phyloP scores from a whole-genome alignment of 2,329 filamentous ascomycete genomes.

The Penicillium sp. region DNA sequence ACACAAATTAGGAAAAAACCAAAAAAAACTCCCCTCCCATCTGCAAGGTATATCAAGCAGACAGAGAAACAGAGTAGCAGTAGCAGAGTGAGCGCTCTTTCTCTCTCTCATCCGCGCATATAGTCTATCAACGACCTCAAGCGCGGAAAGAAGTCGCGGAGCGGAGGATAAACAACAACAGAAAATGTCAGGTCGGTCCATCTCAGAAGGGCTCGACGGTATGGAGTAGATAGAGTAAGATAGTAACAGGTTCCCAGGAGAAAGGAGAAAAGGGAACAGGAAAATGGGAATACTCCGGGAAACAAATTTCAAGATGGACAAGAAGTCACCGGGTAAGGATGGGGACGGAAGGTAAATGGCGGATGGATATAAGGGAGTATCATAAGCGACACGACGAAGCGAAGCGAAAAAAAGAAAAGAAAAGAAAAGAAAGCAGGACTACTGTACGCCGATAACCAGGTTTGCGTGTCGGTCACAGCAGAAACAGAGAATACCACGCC shows the following conservation, averaged over 20 bases:
- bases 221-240: not conserved
- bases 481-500: conserved; percentile 14
- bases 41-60: conserved; percentile 12
- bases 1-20: conserved; percentile 16
- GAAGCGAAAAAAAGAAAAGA: conserved; percentile 3
- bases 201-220: conserved; percentile 23
- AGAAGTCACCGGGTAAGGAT: conserved; percentile 3
- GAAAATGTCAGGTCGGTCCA: conserved; percentile 15
- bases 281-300: not conserved
- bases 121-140: conserved; percentile 8
- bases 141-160: conserved; percentile 6
- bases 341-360: conserved; percentile 6
- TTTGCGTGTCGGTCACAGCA: conserved; percentile 15
- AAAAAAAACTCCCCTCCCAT: conserved; percentile 10
- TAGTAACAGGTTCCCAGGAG: conserved; percentile 11
- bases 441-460: conserved; percentile 20
- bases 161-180: conserved; percentile 5
- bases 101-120: conserved; percentile 7
- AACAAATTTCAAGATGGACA: conserved; percentile 17
- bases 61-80: not conserved
- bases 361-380: conserved; percentile 26
- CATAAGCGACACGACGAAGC: conserved; percentile 24
- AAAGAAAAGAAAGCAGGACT: conserved; percentile 7
- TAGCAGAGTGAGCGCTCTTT: conserved; percentile 22
- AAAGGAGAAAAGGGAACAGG: not conserved